phyloP scores from a whole-genome alignment of 2,329 filamentous ascomycete species.

The Chrysosporium keratinophilum region DNA sequence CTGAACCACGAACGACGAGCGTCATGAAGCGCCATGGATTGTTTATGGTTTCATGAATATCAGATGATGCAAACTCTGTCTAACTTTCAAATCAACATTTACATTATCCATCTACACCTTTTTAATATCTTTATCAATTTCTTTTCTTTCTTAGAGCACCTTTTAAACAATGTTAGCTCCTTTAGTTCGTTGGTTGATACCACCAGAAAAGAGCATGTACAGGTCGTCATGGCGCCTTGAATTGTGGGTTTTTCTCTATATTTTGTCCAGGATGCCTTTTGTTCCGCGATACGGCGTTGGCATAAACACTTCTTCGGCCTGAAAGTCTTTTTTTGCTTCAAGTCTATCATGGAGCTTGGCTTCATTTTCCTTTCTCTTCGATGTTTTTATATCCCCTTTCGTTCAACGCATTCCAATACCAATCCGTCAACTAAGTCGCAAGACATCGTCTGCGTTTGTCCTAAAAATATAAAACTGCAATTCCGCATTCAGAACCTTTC shows the following conservation, averaged over 20 bases:
- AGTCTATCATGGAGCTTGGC: too few species aligned
- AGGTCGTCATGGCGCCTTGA: constrained; percentile 9
- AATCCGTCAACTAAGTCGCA: too few species aligned
- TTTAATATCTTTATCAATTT: background rate
- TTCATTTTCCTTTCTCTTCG: too few species aligned
- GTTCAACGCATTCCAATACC: too few species aligned
- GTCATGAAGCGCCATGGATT: background rate
- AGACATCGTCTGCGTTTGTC: too few species aligned
- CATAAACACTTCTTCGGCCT: background rate
- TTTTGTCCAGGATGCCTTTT: background rate
- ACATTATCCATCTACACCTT: background rate
- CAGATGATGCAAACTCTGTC: background rate
- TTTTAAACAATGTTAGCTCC: background rate
- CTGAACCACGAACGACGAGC: background rate
- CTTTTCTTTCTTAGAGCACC: background rate
- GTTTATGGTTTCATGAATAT: background rate
- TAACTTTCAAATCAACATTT: background rate
- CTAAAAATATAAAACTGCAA: too few species aligned
- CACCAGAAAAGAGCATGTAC: constrained; percentile 11
- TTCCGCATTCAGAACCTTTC: too few species aligned
- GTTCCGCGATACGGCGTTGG: background rate
- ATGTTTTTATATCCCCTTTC: too few species aligned
- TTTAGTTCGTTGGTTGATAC: constrained; percentile 5
- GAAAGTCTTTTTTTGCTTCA: too few species aligned
- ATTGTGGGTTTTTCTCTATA: background rate